Base-by-base conservation (phyloP, 495 filamentous ascomycete species). In the Talaromyces adpressus region DNA sequence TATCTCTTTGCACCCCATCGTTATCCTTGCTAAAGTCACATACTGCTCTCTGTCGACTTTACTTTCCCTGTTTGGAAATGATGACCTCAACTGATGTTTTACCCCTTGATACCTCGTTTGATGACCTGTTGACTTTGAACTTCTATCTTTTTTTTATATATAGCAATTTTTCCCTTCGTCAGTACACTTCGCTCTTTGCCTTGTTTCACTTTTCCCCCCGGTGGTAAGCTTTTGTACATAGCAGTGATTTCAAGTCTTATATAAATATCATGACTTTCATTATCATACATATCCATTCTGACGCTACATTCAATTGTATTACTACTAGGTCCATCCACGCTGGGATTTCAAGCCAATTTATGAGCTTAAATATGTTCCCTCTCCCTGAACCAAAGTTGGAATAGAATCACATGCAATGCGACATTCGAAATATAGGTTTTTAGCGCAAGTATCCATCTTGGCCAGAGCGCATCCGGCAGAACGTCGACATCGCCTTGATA, bases 1-100 rank as follows among this genome's bases (percentile, higher is more conserved):
- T 34, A 25, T 63, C 62, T 64, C 49, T 64, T 57, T 63, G 45
- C 27, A 18, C 68, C 57, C 62, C 62, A 61, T 60, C 64, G 11
- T 57, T 61, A 36, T 18, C 18, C 4, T 49, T 49, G 7, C 45
- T 4, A 18, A 20, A 18, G 5, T 20, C 45, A 49, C 45, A 18
- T 49, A 49, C 45, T 20, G 18, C 45, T 20, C 6, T 49, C 4
- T 49, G 18, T 49, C 18, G 6, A 20, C 22, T 20, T 49, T 49
- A 7, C 45, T 49, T 49, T 20, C n/a, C 11, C 7, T 18, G 5
- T 20, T 49, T 49, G 45, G 45, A 49, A 49, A 49, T 49, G 5
- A 49, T 49, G 45, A 49, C 45, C 45, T 20, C 18, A 20, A 20
- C 45, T 49, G 45, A 30, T 30, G 29, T 30, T 29, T 30, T 30